Percentiles rank a stretch among this genome's conserved stretches.
phyloP scores from a whole-genome alignment of 331 rosid genomes.

The Quercus lobata region DNA sequence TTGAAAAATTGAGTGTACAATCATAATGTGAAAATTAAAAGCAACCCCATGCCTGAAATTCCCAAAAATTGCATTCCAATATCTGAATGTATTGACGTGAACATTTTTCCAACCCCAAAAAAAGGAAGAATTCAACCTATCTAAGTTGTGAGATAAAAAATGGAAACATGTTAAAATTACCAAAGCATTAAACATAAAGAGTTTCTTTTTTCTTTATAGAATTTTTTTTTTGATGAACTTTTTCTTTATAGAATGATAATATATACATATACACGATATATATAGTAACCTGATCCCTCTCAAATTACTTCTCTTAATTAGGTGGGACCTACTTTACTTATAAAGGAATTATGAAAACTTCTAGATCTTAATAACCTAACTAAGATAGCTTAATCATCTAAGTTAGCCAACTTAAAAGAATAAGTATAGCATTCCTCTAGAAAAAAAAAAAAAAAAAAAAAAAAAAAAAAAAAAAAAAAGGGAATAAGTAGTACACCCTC shows the following conservation, averaged over 20 bases:
- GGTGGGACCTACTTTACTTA: background rate
- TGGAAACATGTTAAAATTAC: too few relatives aligned
- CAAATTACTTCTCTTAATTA: background rate
- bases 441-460: too few relatives aligned
- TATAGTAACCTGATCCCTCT: background rate
- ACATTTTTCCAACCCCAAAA: background rate
- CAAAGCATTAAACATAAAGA: too few relatives aligned
- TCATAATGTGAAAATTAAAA: background rate
- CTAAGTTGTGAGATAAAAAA: background rate
- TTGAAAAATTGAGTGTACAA: too few relatives aligned
- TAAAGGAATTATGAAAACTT: background rate
- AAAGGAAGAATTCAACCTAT: background rate
- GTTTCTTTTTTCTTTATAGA: too few relatives aligned
- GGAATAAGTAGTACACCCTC: background rate
- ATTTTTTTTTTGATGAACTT: too few relatives aligned
- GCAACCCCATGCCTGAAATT: background rate
- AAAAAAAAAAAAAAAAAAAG: too few relatives aligned
- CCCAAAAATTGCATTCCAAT: background rate
- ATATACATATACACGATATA: too few relatives aligned
- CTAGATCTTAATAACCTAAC: background rate
- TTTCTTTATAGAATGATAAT: too few relatives aligned
- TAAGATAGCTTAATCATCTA: background rate
- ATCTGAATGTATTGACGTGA: background rate
- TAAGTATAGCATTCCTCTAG: too few relatives aligned
- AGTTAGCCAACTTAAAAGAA: background rate